Conservation (phyloP, 176 grass and related monocot genomes). For the Phragmites australis region DNA sequence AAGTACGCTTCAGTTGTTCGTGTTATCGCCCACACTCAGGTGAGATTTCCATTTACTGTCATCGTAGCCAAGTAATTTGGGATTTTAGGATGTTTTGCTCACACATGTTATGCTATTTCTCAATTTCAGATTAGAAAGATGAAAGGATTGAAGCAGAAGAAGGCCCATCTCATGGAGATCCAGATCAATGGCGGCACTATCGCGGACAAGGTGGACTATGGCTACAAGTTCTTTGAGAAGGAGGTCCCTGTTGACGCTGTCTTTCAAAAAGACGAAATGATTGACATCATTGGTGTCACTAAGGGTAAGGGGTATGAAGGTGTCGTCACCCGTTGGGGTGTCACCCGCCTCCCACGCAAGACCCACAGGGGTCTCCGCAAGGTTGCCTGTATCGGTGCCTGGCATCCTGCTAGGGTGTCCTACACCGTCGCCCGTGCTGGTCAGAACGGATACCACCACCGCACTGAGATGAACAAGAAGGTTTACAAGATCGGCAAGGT, state of each 20-base stretch:
- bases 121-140: conserved; percentile 82
- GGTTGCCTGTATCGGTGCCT: conserved; percentile 96
- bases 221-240: conserved; percentile 89
- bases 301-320: conserved; percentile 99
- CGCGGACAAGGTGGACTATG: conserved; percentile 89
- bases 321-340: conserved; percentile 96
- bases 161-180: conserved; percentile 98
- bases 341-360: conserved; percentile 93
- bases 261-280: conserved; percentile 96
- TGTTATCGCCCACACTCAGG: conserved; percentile 94
- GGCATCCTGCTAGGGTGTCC: conserved; percentile 96
- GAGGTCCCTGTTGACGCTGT: conserved; percentile 79
- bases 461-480: conserved; percentile 98
- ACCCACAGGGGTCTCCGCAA: conserved; percentile 98
- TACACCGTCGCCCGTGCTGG: conserved; percentile 93
- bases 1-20: conserved; percentile 83
- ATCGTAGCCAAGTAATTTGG: background rate
- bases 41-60: background rate
- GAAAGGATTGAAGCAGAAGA: conserved; percentile 98
- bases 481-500: conserved; percentile 89
- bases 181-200: conserved; percentile 88
- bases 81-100: background rate
- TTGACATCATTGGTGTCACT: conserved; percentile 93
- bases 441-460: conserved; percentile 97
- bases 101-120: background rate